Evolutionary conservation across 2,329 filamentous ascomycete genomes (phyloP), one percentile per base, ranked within the genome.

Genomic region (Pyricularia sp.): DNA sequence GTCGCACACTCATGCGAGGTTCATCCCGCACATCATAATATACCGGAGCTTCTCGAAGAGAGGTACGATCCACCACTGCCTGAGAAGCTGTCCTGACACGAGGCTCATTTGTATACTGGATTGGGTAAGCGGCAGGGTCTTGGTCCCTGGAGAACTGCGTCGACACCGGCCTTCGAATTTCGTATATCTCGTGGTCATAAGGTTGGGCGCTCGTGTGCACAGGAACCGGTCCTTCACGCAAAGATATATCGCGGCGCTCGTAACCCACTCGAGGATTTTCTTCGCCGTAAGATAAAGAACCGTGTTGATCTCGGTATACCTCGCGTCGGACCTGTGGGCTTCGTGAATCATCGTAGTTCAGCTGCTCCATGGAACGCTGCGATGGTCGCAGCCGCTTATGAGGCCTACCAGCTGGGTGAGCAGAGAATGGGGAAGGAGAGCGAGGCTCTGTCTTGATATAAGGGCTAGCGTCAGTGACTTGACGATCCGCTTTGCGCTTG

Each of bases 401-500:
- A 10, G 85, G 82, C 62, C 84, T 79, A 35, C 78, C 73, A 66
- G 81, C 79, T n/a, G 81, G 77, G 24, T 80, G 79, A 22, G 79
- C 79, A 66, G 76, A 76, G 63, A 86, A 73, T 9, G 84, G 85
- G 7, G 85, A 88, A 1, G 83, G 82, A 1, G 86, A 88, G 62
- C 78, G 79, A n/a, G 86, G 86, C 71, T 89, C 86, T 28, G 81
- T 76, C 70, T 88, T 89, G 69, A 88, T 86, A 68, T 81, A 79
- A 10, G 84, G 82, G 40, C 78, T 80, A 49, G 75, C 71, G 67
- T 81, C 81, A 62, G 73, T 76, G 71, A 74, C 78, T 76, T 78
- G 78, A 70, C 74, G 77, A 66, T 82, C 82, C 57, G 78, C 78
- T 75, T 78, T 81, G 69, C 78, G 79, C 72, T 80, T 78, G 59